phyloP scores from a whole-genome alignment of 129 eudicot genomes.

The Tanacetum coccineum region DNA sequence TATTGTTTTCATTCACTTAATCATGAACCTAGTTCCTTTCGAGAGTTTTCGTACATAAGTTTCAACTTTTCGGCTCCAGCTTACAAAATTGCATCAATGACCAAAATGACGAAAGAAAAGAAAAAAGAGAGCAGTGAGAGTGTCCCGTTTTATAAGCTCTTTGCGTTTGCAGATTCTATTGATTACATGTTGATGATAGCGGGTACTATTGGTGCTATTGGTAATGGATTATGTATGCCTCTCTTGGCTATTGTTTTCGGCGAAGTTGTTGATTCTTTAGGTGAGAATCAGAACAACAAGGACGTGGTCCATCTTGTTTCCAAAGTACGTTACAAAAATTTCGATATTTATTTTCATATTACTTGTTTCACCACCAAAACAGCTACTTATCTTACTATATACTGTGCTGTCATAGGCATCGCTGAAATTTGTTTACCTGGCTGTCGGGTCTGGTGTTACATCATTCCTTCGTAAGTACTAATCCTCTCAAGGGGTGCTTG shows the following conservation, averaged over 20 bases:
- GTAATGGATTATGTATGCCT: constrained; percentile 56
- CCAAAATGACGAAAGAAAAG: neutral
- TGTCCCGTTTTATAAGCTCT: constrained; percentile 72
- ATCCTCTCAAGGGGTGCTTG: neutral
- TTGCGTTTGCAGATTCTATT: constrained; percentile 60
- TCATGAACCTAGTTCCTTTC: no score
- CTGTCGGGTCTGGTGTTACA: constrained; percentile 51
- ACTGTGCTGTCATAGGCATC: constrained; percentile 38
- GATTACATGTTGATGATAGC: constrained; percentile 63
- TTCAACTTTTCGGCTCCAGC: no score
- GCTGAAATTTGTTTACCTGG: constrained; percentile 55
- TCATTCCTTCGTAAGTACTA: constrained; percentile 66
- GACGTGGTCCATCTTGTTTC: constrained; percentile 48
- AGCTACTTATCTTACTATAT: no score
- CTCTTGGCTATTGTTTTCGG: constrained; percentile 69
- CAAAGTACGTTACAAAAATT: constrained; percentile 32
- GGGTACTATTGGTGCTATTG: constrained; percentile 61
- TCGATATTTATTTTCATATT: neutral
- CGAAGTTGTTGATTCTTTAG: constrained; percentile 57
- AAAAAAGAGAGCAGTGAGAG: constrained; percentile 22
- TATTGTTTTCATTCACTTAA: no score
- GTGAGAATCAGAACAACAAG: constrained; percentile 33
- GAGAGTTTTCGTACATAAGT: neutral
- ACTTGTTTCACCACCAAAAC: no score
- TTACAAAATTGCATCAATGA: neutral